Evolutionary conservation across 306 rosid species (phyloP).

Genomic region (Cucurbita moschata): DNA sequence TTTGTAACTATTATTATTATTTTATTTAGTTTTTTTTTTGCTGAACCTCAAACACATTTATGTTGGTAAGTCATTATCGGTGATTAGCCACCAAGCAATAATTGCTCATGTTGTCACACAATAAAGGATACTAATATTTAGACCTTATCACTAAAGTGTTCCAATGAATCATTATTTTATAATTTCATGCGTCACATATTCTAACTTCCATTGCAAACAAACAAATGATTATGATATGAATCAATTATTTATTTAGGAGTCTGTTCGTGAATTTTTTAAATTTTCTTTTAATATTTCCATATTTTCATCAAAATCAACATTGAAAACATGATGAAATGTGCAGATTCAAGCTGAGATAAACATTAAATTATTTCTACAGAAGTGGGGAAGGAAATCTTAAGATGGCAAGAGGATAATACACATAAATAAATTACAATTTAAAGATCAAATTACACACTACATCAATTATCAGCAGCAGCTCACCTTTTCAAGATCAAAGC

Average conservation of each 20-base stretch:
- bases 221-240: background rate
- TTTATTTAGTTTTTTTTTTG: background rate
- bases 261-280: background rate
- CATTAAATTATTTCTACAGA: too few relatives aligned
- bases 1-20: background rate
- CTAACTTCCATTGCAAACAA: background rate
- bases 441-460: background rate
- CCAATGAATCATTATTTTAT: background rate
- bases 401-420: background rate
- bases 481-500: constrained; percentile 2
- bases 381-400: background rate
- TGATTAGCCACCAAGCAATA: background rate
- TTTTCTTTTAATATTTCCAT: too few relatives aligned
- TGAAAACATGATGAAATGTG: too few relatives aligned
- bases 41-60: background rate
- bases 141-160: background rate
- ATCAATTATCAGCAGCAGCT: constrained; percentile 10
- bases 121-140: background rate
- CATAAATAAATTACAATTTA: too few relatives aligned
- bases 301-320: too few relatives aligned
- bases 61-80: background rate
- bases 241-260: background rate
- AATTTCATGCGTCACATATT: background rate
- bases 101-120: background rate
- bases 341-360: too few relatives aligned